Conservation (phyloP, 179 eudicot species). For the Carnegiea gigantea region DNA sequence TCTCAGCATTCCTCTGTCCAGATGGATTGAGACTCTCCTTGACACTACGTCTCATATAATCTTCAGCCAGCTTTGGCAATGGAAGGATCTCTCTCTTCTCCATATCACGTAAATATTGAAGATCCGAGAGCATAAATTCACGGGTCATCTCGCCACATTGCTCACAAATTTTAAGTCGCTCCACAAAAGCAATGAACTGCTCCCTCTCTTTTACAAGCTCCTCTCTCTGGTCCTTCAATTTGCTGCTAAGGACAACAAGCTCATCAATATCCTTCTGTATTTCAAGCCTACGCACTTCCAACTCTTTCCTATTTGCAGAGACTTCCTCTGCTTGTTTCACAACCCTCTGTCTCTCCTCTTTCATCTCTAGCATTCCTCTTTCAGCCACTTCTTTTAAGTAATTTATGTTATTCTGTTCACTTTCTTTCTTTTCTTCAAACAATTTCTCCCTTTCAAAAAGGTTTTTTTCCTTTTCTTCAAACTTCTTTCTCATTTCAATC, state of each 20-base stretch:
- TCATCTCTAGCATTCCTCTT: slow-evolving; percentile 59
- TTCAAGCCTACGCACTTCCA: slow-evolving; percentile 69
- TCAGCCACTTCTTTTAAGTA: slow-evolving; percentile 47
- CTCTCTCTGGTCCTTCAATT: slow-evolving; percentile 66
- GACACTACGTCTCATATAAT: slow-evolving; percentile 38
- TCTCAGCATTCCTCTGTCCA: slow-evolving; percentile 36
- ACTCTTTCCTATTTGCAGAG: slow-evolving; percentile 52
- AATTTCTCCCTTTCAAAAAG: slow-evolving; percentile 55
- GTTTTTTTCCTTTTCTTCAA: slow-evolving; percentile 55
- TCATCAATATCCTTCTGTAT: slow-evolving; percentile 76
- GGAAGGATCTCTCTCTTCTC: slow-evolving; percentile 48
- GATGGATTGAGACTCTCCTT: slow-evolving; percentile 30
- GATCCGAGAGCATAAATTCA: slow-evolving; percentile 65
- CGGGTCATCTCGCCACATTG: slow-evolving; percentile 60
- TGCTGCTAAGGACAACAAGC: slow-evolving; percentile 64
- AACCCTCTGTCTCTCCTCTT: slow-evolving; percentile 48
- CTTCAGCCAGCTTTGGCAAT: slow-evolving; percentile 51
- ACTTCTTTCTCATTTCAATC: slow-evolving; percentile 50
- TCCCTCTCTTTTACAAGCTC: slow-evolving; percentile 63
- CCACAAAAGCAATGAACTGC: slow-evolving; percentile 59
- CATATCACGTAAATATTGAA: slow-evolving; percentile 45
- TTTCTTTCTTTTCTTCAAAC: slow-evolving; percentile 64
- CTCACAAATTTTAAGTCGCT: slow-evolving; percentile 59
- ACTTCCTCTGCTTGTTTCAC: slow-evolving; percentile 60
- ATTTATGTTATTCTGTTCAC: slow-evolving; percentile 48